These are phyloP conservation scores for Lippia alba DNA, from an alignment of 305 asterid genomes.

Conservation along the genomic window DNA sequence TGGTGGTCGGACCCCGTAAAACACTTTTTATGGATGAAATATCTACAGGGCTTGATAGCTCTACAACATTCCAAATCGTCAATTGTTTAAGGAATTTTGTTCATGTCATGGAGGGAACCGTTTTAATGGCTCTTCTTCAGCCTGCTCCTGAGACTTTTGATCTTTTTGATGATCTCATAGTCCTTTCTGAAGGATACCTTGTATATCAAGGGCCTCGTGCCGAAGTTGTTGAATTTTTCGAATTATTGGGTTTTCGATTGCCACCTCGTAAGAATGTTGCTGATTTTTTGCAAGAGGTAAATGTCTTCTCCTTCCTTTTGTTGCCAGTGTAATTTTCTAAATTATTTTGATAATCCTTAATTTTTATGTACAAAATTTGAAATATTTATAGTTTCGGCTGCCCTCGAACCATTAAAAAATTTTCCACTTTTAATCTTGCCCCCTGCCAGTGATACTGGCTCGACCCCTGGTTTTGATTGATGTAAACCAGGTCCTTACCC, in stretches of 20 bases:
- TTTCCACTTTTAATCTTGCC: too few species aligned
- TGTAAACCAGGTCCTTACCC: slow-evolving; percentile 31
- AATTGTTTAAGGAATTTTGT: slow-evolving; percentile 83
- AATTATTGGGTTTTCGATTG: slow-evolving; percentile 76
- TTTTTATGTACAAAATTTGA: too few species aligned
- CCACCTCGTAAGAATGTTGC: slow-evolving; percentile 94
- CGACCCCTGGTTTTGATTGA: slow-evolving; percentile 3
- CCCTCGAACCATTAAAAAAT: too few species aligned
- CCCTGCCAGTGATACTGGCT: too few species aligned
- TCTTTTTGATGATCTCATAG: slow-evolving; percentile 80
- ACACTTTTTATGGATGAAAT: slow-evolving; percentile 96
- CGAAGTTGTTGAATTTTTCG: slow-evolving; percentile 71
- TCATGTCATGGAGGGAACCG: slow-evolving; percentile 87
- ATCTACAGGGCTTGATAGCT: slow-evolving; percentile 95
- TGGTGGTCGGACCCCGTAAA: slow-evolving; percentile 92
- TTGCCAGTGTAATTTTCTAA: too few species aligned
- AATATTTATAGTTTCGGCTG: too few species aligned
- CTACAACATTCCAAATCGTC: slow-evolving; percentile 88
- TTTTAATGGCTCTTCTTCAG: slow-evolving; percentile 91
- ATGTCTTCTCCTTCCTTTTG: slow-evolving; percentile 5
- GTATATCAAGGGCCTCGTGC: slow-evolving; percentile 83
- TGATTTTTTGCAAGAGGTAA: slow-evolving; percentile 95
- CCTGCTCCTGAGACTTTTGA: slow-evolving; percentile 96
- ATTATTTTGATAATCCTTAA: too few species aligned
- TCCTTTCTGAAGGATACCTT: slow-evolving; percentile 81